These are phyloP conservation scores for Lentinus brumalis DNA, from an alignment of 768 basidiomycete species.

Conservation along the genomic window DNA sequence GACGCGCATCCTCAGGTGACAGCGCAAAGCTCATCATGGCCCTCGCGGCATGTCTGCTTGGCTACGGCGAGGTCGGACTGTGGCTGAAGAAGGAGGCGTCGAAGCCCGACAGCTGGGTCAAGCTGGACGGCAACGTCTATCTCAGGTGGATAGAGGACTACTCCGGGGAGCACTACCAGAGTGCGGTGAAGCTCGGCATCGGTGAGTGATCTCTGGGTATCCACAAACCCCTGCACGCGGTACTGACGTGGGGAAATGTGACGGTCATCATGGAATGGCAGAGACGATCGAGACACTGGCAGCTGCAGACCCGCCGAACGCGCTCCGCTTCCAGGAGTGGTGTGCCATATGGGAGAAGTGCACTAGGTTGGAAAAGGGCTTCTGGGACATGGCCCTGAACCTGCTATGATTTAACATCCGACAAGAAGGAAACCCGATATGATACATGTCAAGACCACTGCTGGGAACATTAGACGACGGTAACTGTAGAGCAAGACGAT, in stretches of 20 bases:
- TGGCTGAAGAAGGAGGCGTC: conserved; percentile 69
- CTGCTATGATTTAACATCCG: conserved; percentile 19
- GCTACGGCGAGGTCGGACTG: conserved; percentile 90
- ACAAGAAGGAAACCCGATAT: background rate
- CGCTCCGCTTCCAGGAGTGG: conserved; percentile 63
- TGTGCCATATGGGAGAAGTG: conserved; percentile 73
- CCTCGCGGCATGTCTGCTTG: conserved; percentile 81
- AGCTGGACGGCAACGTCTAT: conserved; percentile 73
- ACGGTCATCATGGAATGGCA: conserved; percentile 29
- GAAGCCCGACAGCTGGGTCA: conserved; percentile 51
- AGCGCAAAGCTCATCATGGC: conserved; percentile 74
- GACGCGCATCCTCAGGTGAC: conserved; percentile 52
- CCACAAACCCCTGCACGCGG: background rate
- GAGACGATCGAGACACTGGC: conserved; percentile 75
- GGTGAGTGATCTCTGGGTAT: conserved; percentile 46
- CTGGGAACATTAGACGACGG: background rate
- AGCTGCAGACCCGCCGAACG: conserved; percentile 62
- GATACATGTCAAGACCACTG: background rate
- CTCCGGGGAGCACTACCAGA: conserved; percentile 67
- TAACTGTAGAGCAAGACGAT: background rate
- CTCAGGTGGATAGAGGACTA: conserved; percentile 80
- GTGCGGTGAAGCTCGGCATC: conserved; percentile 71
- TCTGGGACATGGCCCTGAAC: conserved; percentile 78
- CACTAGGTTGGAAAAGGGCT: conserved; percentile 75
- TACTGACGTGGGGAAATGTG: conserved; percentile 4